Evolutionary conservation across 2,329 filamentous ascomycete species (phyloP).

Genomic region (Diaporthe citrichinensis): DNA sequence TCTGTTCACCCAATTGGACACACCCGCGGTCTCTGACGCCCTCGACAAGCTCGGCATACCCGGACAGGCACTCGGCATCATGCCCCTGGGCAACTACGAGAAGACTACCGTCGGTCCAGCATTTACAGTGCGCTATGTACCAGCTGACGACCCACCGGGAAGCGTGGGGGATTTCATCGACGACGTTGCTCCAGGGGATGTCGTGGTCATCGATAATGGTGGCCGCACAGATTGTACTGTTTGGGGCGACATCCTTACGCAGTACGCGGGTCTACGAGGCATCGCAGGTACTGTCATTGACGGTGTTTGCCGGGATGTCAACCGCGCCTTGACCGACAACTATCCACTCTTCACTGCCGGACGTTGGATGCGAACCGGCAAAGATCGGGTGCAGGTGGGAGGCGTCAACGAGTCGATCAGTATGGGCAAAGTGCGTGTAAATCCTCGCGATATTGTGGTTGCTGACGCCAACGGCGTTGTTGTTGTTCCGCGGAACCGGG

Average conservation of each 20-base stretch:
- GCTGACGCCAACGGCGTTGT: slow-evolving; percentile 11
- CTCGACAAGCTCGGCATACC: background rate
- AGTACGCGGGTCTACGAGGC: background rate
- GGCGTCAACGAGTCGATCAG: slow-evolving; percentile 3
- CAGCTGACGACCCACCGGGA: background rate
- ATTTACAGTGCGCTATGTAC: background rate
- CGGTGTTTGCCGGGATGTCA: background rate
- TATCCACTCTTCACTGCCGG: background rate
- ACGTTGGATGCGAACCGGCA: slow-evolving; percentile 8
- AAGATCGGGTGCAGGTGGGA: slow-evolving; percentile 2
- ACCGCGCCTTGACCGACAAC: background rate
- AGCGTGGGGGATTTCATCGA: slow-evolving; percentile 2
- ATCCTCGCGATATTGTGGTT: slow-evolving; percentile 5
- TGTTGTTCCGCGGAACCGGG: background rate
- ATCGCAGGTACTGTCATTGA: slow-evolving; percentile 5
- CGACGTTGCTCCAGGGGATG: background rate
- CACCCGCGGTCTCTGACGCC: background rate
- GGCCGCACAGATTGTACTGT: slow-evolving; percentile 8
- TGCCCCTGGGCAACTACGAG: background rate
- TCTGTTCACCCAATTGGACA: background rate
- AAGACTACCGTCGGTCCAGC: background rate
- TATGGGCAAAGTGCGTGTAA: background rate
- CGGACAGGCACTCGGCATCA: background rate
- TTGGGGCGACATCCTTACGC: background rate
- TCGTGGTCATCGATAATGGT: slow-evolving; percentile 5